A percentile compares a stretch with the other conserved stretches of the same genome.
phyloP scores from a whole-genome alignment of 179 eudicot species.

The Spergularia azorica region DNA sequence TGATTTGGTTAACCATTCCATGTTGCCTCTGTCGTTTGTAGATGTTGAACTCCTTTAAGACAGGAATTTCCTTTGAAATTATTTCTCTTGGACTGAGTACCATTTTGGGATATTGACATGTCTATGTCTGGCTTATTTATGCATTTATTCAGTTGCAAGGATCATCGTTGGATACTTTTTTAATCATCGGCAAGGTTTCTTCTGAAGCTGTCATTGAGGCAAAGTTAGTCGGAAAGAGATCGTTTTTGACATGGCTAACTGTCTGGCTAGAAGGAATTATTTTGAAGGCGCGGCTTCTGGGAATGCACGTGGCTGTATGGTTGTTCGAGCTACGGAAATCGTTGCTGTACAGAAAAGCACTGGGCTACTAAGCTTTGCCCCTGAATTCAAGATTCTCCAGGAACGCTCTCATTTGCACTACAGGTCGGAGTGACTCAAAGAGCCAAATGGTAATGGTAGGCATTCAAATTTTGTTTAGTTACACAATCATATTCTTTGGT shows the following conservation, averaged over 20 bases:
- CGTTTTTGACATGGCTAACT: slow-evolving; percentile 46
- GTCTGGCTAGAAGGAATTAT: slow-evolving; percentile 62
- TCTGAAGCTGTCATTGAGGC: slow-evolving; percentile 87
- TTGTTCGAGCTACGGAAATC: slow-evolving; percentile 47
- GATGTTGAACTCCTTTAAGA: not conserved
- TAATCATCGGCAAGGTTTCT: slow-evolving; percentile 87
- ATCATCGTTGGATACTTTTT: slow-evolving; percentile 78
- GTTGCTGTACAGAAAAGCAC: slow-evolving; percentile 40
- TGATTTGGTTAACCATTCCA: not conserved
- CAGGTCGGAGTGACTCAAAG: too few relatives aligned
- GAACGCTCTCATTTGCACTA: too few relatives aligned
- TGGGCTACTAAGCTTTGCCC: slow-evolving; percentile 38
- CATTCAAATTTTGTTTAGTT: not conserved
- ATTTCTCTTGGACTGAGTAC: not conserved
- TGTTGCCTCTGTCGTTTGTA: not conserved
- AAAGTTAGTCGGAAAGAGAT: slow-evolving; percentile 50
- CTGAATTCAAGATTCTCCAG: not conserved
- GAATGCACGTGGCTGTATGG: slow-evolving; percentile 78
- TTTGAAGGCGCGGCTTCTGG: slow-evolving; percentile 64
- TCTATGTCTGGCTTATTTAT: slow-evolving; percentile 5
- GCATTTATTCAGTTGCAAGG: slow-evolving; percentile 53
- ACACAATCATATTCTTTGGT: slow-evolving; percentile 24
- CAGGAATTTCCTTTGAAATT: not conserved
- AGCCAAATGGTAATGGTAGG: slow-evolving; percentile 1
- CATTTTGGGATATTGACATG: not conserved